Evolutionary conservation across 129 eudicot genomes (phyloP).

Genomic region (Tagetes erecta): DNA sequence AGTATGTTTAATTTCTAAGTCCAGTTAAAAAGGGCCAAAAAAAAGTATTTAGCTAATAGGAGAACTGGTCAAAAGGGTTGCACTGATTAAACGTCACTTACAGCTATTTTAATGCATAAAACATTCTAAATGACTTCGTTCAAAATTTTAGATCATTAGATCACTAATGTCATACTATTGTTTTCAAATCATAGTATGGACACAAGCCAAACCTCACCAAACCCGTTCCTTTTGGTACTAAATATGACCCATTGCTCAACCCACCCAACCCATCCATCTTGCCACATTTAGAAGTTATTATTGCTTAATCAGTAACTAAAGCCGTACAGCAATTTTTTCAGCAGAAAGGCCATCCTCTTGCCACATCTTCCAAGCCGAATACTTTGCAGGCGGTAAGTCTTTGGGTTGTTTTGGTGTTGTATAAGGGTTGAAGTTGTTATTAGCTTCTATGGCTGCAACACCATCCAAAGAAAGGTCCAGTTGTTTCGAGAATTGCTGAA

Average conservation of each 20-base stretch:
- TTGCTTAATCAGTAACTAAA: neutral
- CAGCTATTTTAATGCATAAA: neutral
- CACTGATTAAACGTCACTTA: neutral
- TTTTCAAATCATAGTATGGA: neutral
- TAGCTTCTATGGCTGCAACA: conserved; percentile 41
- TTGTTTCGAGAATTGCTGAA: conserved; percentile 51
- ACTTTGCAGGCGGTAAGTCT: conserved; percentile 66
- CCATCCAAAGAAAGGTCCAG: conserved; percentile 66
- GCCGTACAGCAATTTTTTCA: conserved; percentile 73
- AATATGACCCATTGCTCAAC: conserved; percentile 16
- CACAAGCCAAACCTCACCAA: neutral
- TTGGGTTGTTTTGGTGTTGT: conserved; percentile 38
- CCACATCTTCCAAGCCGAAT: conserved; percentile 92
- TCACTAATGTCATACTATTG: neutral
- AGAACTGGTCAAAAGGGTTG: neutral
- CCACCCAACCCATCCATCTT: neutral
- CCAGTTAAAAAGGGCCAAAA: neutral
- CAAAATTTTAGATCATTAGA: neutral
- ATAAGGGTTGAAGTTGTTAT: conserved; percentile 38
- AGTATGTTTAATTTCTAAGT: neutral
- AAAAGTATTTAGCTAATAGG: neutral
- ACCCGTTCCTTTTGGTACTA: neutral
- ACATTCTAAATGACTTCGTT: neutral
- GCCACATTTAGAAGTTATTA: conserved; percentile 12
- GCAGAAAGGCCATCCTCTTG: conserved; percentile 68